Base-by-base conservation (phyloP, 371 early-diverging fungal genomes). In the Chytridiales sp. region DNA sequence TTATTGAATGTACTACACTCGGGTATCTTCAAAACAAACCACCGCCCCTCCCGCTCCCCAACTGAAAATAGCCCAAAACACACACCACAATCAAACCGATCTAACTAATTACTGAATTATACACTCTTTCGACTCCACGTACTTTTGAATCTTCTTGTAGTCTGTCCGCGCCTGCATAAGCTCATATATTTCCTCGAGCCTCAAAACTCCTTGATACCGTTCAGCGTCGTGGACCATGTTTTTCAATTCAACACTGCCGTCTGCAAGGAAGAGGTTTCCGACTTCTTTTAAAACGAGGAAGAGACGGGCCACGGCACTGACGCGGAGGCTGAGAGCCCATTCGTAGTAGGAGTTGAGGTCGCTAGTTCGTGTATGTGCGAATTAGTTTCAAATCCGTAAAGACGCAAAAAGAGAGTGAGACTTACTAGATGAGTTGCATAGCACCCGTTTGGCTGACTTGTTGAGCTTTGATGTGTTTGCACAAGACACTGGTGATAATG, bases 111-210 rank as follows among this genome's bases (percentile, higher is more conserved):
- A 73, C 64, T 59, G 56, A 26, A 85, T 81, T 39, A 77, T 62
- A 54, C 84, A 87, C 46, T 87, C 87, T 52, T 80, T 82, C 1
- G 75, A 74, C 67, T 95, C 94, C 19, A 97, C 92, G 26, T 83
- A 83, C 60, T 86, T 83, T 48, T 88, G 85, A 43, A 97, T 92
- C 53, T 80, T 69, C 47, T 88, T 83, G 80, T 91, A 95, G 67
- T 97, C 97, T 38, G 88, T 86, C 36, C 97, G 78, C 53, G 87
- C 82, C 36, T 87, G 85, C 44, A 94, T 86, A 69, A 95, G 87
- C 68, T 97, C 97, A 58, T 91, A 90, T 17, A 95, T 80, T 67
- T 97, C 97, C 68, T 95, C 96, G 1, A 86, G 69, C 38, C 90
- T 81, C 68, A 95, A 77, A 9, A 88, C 78, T 5, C 92, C 93